Percentiles rank a stretch among this genome's conserved stretches.
Evolutionary conservation across 768 basidiomycete genomes (phyloP).

Genomic region (Mycena alexandri): DNA sequence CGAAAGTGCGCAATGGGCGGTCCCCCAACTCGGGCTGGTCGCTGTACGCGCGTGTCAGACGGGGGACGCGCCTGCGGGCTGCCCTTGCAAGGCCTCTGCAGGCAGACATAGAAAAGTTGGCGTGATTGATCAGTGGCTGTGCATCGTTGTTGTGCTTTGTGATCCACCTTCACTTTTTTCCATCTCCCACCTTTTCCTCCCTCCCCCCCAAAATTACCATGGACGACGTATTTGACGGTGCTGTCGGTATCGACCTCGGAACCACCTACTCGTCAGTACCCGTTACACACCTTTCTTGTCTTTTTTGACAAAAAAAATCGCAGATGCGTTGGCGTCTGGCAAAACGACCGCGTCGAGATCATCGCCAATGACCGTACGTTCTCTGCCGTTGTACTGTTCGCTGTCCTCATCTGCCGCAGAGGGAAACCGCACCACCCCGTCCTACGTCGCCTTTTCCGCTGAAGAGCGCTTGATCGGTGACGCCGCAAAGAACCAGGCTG

Average conservation of each 20-base stretch:
- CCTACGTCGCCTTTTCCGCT: slow-evolving; percentile 97
- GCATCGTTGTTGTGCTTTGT: slow-evolving; percentile 32
- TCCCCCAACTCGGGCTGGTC: slow-evolving; percentile 37
- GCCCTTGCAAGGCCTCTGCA: slow-evolving; percentile 13
- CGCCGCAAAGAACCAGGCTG: slow-evolving; percentile 98
- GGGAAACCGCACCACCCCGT: slow-evolving; percentile 99
- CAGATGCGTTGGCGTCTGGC: slow-evolving; percentile 99
- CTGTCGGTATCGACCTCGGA: slow-evolving; percentile 96
- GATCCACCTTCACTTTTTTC: slow-evolving; percentile 55
- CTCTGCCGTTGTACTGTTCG: background rate
- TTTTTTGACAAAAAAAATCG: slow-evolving; percentile 44
- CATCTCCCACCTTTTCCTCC: slow-evolving; percentile 50
- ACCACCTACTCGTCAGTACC: slow-evolving; percentile 92
- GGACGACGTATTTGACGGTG: slow-evolving; percentile 96
- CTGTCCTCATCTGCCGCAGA: slow-evolving; percentile 59
- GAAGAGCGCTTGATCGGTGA: slow-evolving; percentile 99
- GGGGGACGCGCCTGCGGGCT: slow-evolving; percentile 16
- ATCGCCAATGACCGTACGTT: slow-evolving; percentile 94
- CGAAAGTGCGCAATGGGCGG: slow-evolving; percentile 55
- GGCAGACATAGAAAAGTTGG: slow-evolving; percentile 18
- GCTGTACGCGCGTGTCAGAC: slow-evolving; percentile 13
- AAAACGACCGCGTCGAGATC: slow-evolving; percentile 99
- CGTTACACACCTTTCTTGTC: slow-evolving; percentile 17
- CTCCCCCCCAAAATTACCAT: slow-evolving; percentile 66
- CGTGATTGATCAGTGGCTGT: slow-evolving; percentile 29